Base-by-base conservation (phyloP, 1,284 basidiomycete genomes). In the Austroboletus olivaceoglutinosus region DNA sequence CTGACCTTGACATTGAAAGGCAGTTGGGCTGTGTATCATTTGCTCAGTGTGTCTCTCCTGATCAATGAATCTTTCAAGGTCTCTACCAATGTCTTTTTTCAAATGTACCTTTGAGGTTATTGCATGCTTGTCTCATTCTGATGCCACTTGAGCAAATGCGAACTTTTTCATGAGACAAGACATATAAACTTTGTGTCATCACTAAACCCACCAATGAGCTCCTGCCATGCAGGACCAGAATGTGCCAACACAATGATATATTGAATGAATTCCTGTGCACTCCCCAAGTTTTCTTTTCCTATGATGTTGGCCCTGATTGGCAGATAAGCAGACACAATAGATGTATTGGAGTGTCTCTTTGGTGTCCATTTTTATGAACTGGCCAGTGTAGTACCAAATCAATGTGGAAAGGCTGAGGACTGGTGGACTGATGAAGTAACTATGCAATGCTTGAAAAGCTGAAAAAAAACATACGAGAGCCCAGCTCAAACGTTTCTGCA, bases 311-410 rank as follows among this genome's bases (percentile, higher is more conserved):
- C 77, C 78, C 59, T 89, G 86, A 64, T 98, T 93, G 10, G 87
- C 77, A 23, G 82, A 82, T 13, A 99, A 80, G 52, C 88, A 85
- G 13, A 98, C 81, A 53, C 92, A 89, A 67, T 95, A 96, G 34
- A 98, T 89, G 63, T 99, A 99, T 71, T 98, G 93, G 48, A 99
- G 73, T 1, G 95, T 97, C 57, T 95, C 91, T 61, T 91, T 86
- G 0, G 94, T 88, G 61, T 97, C 95, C 76, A 92, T 83, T 68
- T 89, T 89, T 41, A 91, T 87, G 68, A 98, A 97, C 50, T 88
- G 89, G 31, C 92, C 84, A 43, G 97, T 85, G 68, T 99, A 98
- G 16, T 93, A 87, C 82, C 94, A 94, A 55, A 97, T 83, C 31
- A 98, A 70, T 21, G 91, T 90, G 2, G 91, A 84, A 45, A 98